These are phyloP conservation scores for Pisolithus tinctorius DNA, from an alignment of 768 basidiomycete genomes.

Conservation along the genomic window DNA sequence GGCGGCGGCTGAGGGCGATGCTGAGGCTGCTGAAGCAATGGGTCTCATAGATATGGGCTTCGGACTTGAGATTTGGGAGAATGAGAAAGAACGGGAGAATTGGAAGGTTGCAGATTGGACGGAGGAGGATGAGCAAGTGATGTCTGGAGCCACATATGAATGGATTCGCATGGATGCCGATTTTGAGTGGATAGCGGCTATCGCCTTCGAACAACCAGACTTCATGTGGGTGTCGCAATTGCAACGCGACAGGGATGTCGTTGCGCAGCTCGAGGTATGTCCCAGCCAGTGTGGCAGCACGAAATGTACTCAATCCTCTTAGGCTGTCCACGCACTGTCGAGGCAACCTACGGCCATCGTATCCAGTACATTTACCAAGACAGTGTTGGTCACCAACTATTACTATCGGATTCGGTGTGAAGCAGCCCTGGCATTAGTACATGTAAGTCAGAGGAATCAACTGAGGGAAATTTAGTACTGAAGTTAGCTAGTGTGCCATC, in stretches of 20 bases:
- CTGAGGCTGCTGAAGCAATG: slow-evolving; percentile 88
- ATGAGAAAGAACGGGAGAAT: slow-evolving; percentile 83
- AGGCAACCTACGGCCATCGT: slow-evolving; percentile 79
- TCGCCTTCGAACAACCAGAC: slow-evolving; percentile 92
- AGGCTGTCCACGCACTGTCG: slow-evolving; percentile 89
- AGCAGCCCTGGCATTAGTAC: slow-evolving; percentile 78
- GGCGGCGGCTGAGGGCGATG: slow-evolving; percentile 87
- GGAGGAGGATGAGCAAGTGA: slow-evolving; percentile 88
- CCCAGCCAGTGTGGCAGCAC: background rate
- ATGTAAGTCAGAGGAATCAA: slow-evolving; percentile 40
- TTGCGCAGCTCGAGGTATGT: slow-evolving; percentile 91
- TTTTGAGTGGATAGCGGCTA: slow-evolving; percentile 95
- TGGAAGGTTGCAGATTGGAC: slow-evolving; percentile 99
- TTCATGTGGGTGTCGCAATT: slow-evolving; percentile 99
- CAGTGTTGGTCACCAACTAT: slow-evolving; percentile 90
- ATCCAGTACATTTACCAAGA: slow-evolving; percentile 88
- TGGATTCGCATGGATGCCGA: slow-evolving; percentile 99
- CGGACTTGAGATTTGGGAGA: slow-evolving; percentile 92
- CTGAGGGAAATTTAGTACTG: slow-evolving; percentile 5
- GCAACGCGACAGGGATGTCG: slow-evolving; percentile 91
- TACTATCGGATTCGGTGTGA: slow-evolving; percentile 95
- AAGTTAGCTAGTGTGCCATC: slow-evolving; percentile 64
- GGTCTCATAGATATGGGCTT: slow-evolving; percentile 94
- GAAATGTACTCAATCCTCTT: slow-evolving; percentile 7
- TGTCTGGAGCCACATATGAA: slow-evolving; percentile 96